Evolutionary conservation across 176 grass and related monocot species (phyloP).

Genomic region (Guadua angustifolia): DNA sequence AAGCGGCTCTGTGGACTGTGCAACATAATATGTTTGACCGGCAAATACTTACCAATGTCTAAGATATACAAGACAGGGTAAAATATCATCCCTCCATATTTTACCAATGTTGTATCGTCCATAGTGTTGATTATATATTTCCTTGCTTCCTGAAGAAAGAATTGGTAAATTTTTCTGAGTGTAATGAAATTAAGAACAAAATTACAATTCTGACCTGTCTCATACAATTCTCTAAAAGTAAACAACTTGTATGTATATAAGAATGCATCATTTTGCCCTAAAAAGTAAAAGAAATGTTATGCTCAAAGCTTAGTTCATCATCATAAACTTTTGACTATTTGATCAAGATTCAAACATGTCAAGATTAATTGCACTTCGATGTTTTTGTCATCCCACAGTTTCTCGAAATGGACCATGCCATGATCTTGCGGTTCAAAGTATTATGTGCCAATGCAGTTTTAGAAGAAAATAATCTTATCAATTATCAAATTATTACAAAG

Average conservation of each 20-base stretch:
- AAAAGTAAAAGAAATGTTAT: neutral
- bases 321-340: slow-evolving; percentile 26
- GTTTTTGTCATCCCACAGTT: neutral
- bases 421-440: neutral
- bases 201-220: neutral
- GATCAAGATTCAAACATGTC: slow-evolving; percentile 2
- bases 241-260: neutral
- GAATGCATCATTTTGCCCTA: neutral
- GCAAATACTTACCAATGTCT: slow-evolving; percentile 78
- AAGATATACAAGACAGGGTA: slow-evolving; percentile 83
- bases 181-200: neutral
- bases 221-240: neutral
- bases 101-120: slow-evolving; percentile 82
- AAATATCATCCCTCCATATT: slow-evolving; percentile 97
- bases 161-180: neutral
- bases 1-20: neutral
- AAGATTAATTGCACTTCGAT: neutral
- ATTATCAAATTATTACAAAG: neutral
- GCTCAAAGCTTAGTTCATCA: neutral
- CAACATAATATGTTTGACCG: slow-evolving; percentile 21
- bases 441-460: neutral
- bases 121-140: slow-evolving; percentile 74
- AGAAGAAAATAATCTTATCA: neutral
- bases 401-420: neutral
- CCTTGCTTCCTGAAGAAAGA: slow-evolving; percentile 73